Evolutionary conservation across 192 early-diverging fungal species (phyloP).

Genomic region (Coemansia sp.): DNA sequence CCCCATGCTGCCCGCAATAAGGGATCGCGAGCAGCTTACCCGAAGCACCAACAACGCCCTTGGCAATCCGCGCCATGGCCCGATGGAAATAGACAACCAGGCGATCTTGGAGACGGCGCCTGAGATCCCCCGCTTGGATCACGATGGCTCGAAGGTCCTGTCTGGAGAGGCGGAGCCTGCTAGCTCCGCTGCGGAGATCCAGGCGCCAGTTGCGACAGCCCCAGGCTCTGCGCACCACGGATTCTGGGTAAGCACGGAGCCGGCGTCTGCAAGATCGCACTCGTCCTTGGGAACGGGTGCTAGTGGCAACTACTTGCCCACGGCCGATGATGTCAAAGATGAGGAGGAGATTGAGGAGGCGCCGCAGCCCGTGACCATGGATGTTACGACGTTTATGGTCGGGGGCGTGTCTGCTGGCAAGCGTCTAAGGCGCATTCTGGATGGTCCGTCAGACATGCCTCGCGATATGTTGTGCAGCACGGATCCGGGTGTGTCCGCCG

Average conservation of each 20-base stretch:
- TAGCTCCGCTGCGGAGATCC: constrained; percentile 20
- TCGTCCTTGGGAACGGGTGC: constrained; percentile 46
- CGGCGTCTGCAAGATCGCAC: constrained; percentile 43
- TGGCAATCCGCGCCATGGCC: neutral
- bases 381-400: constrained; percentile 52
- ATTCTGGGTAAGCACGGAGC: constrained; percentile 31
- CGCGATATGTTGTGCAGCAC: neutral
- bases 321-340: constrained; percentile 13
- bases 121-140: neutral
- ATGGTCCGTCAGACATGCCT: constrained; percentile 11
- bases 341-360: constrained; percentile 56
- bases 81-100: neutral
- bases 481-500: neutral
- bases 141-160: neutral
- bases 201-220: neutral
- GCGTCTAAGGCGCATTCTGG: constrained; percentile 29
- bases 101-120: neutral
- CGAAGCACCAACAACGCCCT: constrained; percentile 3
- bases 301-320: constrained; percentile 14
- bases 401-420: constrained; percentile 47
- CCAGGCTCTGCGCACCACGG: constrained; percentile 15
- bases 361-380: constrained; percentile 51
- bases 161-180: neutral
- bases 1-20: constrained; percentile 23
- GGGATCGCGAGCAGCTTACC: constrained; percentile 25